phyloP scores from a whole-genome alignment of 306 rosid genomes.

The Lablab purpureus region DNA sequence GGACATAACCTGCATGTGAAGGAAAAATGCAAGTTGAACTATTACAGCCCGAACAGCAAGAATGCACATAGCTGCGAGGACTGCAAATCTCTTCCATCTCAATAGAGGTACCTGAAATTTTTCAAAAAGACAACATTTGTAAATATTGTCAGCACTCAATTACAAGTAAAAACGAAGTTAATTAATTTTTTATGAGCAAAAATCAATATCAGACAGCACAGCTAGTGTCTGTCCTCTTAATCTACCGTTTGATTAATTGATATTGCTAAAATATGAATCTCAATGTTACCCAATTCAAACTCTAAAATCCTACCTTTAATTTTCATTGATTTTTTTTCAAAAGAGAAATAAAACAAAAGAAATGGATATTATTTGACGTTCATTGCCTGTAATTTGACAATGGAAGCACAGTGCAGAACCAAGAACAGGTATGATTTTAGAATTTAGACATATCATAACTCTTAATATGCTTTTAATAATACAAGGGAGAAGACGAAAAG shows the following conservation, averaged over 20 bases:
- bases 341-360: constrained; percentile 21
- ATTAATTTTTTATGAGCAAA: constrained; percentile 24
- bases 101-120: constrained; percentile 73
- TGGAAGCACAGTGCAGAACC: neutral
- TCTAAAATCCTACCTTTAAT: constrained; percentile 31
- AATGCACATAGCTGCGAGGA: constrained; percentile 95
- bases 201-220: constrained; percentile 11
- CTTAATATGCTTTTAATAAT: constrained; percentile 17
- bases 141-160: neutral
- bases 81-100: constrained; percentile 97
- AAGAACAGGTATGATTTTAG: constrained; percentile 14
- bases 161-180: constrained; percentile 5
- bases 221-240: neutral
- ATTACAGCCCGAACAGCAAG: constrained; percentile 93
- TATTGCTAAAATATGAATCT: constrained; percentile 12
- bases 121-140: constrained; percentile 32
- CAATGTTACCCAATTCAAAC: neutral
- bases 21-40: constrained; percentile 97
- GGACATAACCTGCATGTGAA: constrained; percentile 84
- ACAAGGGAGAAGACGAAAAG: neutral
- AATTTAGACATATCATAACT: constrained; percentile 17
- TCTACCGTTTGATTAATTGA: constrained; percentile 19
- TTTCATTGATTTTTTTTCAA: neutral
- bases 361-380: constrained; percentile 33
- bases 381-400: constrained; percentile 15